Percentiles rank a stretch among this genome's conserved stretches.
phyloP scores from a whole-genome alignment of 2,329 filamentous ascomycete species.

The Alternaria triticimaculans region DNA sequence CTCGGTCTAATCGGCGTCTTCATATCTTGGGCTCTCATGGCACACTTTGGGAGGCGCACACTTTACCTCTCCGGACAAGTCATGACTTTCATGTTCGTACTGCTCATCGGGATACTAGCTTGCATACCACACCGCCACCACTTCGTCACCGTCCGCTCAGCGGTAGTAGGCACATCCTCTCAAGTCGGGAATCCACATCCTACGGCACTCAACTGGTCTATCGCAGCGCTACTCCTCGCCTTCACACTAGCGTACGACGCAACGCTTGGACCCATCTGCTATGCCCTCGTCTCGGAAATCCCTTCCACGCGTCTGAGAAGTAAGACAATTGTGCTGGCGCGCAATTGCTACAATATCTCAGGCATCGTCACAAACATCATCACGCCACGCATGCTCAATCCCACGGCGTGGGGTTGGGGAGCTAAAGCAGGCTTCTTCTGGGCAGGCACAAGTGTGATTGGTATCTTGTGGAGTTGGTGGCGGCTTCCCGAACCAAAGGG shows the following conservation, averaged over 20 bases:
- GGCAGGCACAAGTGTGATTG: conserved; percentile 76
- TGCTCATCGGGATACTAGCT: conserved; percentile 61
- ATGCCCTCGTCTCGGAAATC: conserved; percentile 80
- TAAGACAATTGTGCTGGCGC: conserved; percentile 84
- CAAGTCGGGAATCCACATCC: background rate
- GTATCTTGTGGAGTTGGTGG: conserved; percentile 78
- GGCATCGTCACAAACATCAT: conserved; percentile 82
- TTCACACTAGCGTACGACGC: conserved; percentile 21
- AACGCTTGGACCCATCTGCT: conserved; percentile 47
- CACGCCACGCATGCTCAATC: conserved; percentile 61
- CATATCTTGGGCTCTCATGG: conserved; percentile 78
- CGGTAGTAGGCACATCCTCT: background rate
- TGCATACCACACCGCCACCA: conserved; percentile 51
- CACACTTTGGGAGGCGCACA: conserved; percentile 74
- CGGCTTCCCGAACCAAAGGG: conserved; percentile 78
- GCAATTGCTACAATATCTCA: conserved; percentile 77
- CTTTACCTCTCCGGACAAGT: conserved; percentile 71
- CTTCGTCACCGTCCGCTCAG: background rate
- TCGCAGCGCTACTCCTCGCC: conserved; percentile 14
- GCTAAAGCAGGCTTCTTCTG: conserved; percentile 87
- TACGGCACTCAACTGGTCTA: conserved; percentile 3
- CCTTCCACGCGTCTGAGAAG: conserved; percentile 81
- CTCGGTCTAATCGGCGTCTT: conserved; percentile 62
- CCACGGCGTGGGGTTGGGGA: conserved; percentile 77
- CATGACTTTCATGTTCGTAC: conserved; percentile 65